Evolutionary conservation across 805 yeast genomes (phyloP).

Genomic region (Candida corydali): DNA sequence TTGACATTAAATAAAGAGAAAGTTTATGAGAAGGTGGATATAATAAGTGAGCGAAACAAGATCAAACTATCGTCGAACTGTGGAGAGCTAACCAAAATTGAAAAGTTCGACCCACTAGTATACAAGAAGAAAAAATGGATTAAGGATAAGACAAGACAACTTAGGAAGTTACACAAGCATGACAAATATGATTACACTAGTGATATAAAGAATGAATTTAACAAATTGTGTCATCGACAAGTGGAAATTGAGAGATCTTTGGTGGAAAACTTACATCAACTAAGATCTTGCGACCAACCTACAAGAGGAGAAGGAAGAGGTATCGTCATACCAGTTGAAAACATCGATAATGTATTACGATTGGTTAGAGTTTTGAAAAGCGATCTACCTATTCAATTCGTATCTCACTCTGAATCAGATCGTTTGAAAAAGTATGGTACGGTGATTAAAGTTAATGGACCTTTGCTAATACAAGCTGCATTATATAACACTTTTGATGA

Average conservation of each 20-base stretch:
- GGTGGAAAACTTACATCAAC: constrained; percentile 16
- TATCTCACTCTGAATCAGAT: not conserved
- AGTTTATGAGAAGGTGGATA: not conserved
- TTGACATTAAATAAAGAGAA: no score
- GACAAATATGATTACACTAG: constrained; percentile 1
- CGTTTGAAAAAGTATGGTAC: not conserved
- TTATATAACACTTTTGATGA: constrained; percentile 33
- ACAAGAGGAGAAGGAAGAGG: constrained; percentile 23
- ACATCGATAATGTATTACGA: constrained; percentile 15
- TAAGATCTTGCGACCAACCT: constrained; percentile 25
- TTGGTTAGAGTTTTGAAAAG: constrained; percentile 25
- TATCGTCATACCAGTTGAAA: constrained; percentile 25
- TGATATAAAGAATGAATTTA: not conserved
- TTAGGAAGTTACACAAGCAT: constrained; percentile 11
- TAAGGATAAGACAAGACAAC: constrained; percentile 14
- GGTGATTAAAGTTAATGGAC: not conserved
- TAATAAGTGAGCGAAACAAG: not conserved
- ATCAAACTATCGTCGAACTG: not conserved
- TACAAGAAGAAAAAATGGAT: constrained; percentile 26
- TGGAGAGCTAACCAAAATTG: not conserved
- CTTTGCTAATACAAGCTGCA: constrained; percentile 17
- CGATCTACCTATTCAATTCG: constrained; percentile 26
- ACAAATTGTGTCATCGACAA: constrained; percentile 3
- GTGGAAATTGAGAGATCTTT: constrained; percentile 15
- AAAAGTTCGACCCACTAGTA: constrained; percentile 14